Conservation (phyloP, 2,329 filamentous ascomycete species). For the Plectosphaerella sp. region DNA sequence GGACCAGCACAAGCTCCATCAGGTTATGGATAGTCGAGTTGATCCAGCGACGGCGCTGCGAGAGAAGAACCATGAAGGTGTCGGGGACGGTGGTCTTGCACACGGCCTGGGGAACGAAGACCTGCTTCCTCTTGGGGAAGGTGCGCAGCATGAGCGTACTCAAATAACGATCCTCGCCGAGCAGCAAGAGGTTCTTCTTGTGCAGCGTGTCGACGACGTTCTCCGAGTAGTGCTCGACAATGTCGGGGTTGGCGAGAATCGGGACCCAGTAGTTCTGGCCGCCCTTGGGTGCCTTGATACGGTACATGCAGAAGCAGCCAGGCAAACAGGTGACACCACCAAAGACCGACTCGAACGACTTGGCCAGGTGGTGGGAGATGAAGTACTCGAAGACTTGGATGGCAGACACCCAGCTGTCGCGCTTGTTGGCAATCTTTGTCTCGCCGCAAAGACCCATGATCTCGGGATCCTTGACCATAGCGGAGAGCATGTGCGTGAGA, state of each 20-base stretch:
- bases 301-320: constrained; percentile 99
- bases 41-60: constrained; percentile 96
- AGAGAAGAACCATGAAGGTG: constrained; percentile 84
- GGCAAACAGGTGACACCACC: constrained; percentile 98
- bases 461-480: constrained; percentile 98
- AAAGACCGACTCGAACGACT: constrained; percentile 97
- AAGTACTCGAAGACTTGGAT: constrained; percentile 99
- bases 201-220: constrained; percentile 98
- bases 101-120: constrained; percentile 96
- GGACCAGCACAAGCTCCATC: constrained; percentile 93
- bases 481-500: constrained; percentile 96
- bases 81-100: constrained; percentile 98
- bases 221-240: constrained; percentile 98
- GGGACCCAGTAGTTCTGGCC: constrained; percentile 99
- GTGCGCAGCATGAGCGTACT: constrained; percentile 98
- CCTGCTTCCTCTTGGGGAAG: constrained; percentile 97
- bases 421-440: constrained; percentile 99
- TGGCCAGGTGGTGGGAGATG: constrained; percentile 94
- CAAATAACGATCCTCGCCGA: constrained; percentile 92
- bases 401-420: constrained; percentile 88
- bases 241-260: constrained; percentile 95
- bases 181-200: constrained; percentile 89
- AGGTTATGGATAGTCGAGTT: constrained; percentile 98
- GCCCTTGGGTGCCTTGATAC: constrained; percentile 97
- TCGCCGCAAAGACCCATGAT: constrained; percentile 99